Evolutionary conservation across 352 stramenopile genomes (phyloP).

Genomic region (Phytophthora pini): DNA sequence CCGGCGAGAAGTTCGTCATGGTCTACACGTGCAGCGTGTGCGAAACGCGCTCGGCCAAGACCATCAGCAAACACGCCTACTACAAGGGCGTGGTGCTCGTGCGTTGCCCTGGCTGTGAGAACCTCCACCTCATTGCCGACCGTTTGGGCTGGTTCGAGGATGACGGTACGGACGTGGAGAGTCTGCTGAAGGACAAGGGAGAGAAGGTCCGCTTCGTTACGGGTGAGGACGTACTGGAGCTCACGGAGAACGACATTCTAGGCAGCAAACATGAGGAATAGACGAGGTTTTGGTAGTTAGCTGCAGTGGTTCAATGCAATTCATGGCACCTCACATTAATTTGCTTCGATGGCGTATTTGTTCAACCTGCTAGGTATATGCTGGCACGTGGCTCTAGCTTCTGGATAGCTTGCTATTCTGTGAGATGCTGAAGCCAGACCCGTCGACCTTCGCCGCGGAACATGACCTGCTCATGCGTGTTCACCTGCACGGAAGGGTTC

Average conservation of each 20-base stretch:
- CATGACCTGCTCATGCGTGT: constrained; percentile 87
- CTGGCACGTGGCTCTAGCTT: constrained; percentile 17
- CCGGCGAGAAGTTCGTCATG: constrained; percentile 96
- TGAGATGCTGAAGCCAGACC: constrained; percentile 79
- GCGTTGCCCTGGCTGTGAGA: constrained; percentile 96
- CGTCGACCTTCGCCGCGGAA: constrained; percentile 78
- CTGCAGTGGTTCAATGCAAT: not conserved
- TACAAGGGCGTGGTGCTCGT: constrained; percentile 98
- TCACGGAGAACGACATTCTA: constrained; percentile 81
- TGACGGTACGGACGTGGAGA: constrained; percentile 90
- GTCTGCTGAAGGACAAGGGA: constrained; percentile 77
- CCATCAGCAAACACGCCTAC: constrained; percentile 98
- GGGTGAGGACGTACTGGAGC: constrained; percentile 80
- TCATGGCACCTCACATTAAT: constrained; percentile 7
- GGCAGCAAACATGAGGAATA: constrained; percentile 45
- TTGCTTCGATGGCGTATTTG: constrained; percentile 11
- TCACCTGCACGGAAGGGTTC: constrained; percentile 89
- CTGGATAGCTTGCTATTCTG: constrained; percentile 34
- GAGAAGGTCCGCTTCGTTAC: constrained; percentile 79
- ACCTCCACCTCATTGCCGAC: constrained; percentile 98
- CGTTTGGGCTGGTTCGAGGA: constrained; percentile 94
- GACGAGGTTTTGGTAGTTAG: not conserved
- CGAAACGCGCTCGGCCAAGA: constrained; percentile 97
- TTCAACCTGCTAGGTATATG: constrained; percentile 19
- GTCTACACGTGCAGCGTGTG: constrained; percentile 98